Percentiles rank a stretch among this genome's conserved stretches.
These are phyloP conservation scores for Saccharomycopsis capsularis DNA, from an alignment of 805 yeast species.

Conservation along the genomic window DNA sequence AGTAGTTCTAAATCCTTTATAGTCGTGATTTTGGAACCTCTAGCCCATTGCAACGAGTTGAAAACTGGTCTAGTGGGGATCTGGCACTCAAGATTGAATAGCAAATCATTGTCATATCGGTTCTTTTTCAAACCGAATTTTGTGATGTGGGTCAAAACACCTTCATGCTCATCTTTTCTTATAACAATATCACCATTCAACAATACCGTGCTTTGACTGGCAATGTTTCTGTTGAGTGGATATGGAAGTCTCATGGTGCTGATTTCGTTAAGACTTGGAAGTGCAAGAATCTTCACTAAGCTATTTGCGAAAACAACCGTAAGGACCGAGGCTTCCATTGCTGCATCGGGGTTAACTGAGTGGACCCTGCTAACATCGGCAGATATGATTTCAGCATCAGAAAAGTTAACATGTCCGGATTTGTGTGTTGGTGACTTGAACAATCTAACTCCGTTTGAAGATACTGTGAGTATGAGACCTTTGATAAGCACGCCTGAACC, in stretches of 20 bases:
- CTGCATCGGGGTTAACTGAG: constrained; percentile 14
- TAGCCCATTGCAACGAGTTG: constrained; percentile 78
- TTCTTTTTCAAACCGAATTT: constrained; percentile 31
- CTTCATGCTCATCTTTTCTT: constrained; percentile 49
- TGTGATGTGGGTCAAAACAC: constrained; percentile 43
- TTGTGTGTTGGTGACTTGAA: constrained; percentile 22
- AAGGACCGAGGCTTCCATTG: constrained; percentile 38
- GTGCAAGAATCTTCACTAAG: constrained; percentile 37
- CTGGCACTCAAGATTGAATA: constrained; percentile 62
- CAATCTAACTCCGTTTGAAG: constrained; percentile 50
- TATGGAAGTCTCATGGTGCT: constrained; percentile 40
- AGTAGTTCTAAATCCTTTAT: constrained; percentile 55
- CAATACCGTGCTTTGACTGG: constrained; percentile 39
- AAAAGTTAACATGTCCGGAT: constrained; percentile 20
- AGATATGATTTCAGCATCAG: constrained; percentile 26
- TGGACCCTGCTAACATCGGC: constrained; percentile 13
- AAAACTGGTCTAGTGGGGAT: constrained; percentile 77
- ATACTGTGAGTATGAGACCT: constrained; percentile 52
- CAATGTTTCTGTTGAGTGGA: constrained; percentile 34
- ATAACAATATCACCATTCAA: constrained; percentile 57
- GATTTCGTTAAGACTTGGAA: constrained; percentile 61
- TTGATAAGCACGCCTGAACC: constrained; percentile 54
- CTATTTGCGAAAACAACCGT: constrained; percentile 42
- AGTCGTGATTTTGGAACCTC: constrained; percentile 61
- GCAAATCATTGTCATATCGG: constrained; percentile 38